Percentiles rank a stretch among this genome's conserved stretches.
These are phyloP conservation scores for Alternaria novae-zelandiae DNA, from an alignment of 2,329 filamentous ascomycete species.

Conservation along the genomic window DNA sequence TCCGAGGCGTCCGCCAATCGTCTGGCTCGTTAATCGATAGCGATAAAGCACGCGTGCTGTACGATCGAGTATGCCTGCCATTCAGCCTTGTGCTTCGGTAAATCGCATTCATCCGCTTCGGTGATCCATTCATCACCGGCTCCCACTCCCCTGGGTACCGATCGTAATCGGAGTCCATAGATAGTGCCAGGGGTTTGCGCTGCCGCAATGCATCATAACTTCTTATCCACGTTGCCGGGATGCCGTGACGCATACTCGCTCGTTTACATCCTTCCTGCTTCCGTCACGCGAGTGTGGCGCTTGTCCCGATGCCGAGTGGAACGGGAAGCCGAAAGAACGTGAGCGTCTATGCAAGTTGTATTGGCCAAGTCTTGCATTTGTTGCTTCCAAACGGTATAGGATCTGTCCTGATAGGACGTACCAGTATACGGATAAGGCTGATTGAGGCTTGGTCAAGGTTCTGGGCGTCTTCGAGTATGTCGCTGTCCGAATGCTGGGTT, in stretches of 20 bases:
- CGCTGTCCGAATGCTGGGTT: constrained; percentile 28
- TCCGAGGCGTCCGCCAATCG: not conserved
- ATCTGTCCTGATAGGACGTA: not conserved
- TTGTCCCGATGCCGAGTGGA: constrained; percentile 26
- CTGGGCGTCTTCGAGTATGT: not conserved
- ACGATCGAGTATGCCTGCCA: not conserved
- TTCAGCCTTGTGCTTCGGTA: not conserved
- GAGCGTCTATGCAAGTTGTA: constrained; percentile 21
- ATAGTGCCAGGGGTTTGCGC: constrained; percentile 18
- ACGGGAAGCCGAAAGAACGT: constrained; percentile 14
- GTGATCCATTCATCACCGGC: not conserved
- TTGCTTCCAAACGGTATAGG: not conserved
- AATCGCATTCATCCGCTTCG: not conserved
- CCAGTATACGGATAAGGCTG: not conserved
- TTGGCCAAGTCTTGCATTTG: constrained; percentile 21
- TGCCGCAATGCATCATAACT: constrained; percentile 10
- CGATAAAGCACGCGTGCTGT: not conserved
- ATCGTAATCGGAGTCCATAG: constrained; percentile 10
- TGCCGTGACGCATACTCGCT: constrained; percentile 16
- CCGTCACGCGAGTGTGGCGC: constrained; percentile 31
- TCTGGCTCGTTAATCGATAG: not conserved
- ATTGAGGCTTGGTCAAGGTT: constrained; percentile 7
- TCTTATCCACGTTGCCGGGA: constrained; percentile 23
- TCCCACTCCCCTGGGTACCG: constrained; percentile 18
- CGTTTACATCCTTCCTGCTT: constrained; percentile 23